Conservation (phyloP, 2,329 filamentous ascomycete species). For the Xylaria sp. region DNA sequence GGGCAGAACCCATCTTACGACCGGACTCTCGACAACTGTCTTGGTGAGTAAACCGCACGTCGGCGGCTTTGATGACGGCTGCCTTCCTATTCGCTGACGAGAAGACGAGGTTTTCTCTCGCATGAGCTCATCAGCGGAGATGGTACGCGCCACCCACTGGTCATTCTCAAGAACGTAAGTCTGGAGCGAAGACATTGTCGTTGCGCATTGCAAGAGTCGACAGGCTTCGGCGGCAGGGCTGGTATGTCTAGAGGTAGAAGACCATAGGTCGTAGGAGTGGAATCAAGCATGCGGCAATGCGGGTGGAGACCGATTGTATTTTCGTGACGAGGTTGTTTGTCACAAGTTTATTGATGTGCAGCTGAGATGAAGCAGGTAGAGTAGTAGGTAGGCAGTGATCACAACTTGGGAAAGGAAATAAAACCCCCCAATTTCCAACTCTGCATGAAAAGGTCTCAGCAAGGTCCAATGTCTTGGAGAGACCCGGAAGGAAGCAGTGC, state of each 20-base stretch:
- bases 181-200: slow-evolving; percentile 52
- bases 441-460: background rate
- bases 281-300: background rate
- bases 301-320: background rate
- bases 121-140: slow-evolving; percentile 43
- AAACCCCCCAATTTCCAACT: background rate
- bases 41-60: slow-evolving; percentile 74
- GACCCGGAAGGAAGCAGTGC: background rate
- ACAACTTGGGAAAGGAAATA: background rate
- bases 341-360: background rate
- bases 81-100: slow-evolving; percentile 36
- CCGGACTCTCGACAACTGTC: slow-evolving; percentile 76
- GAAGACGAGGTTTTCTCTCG: slow-evolving; percentile 38
- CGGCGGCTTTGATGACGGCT: slow-evolving; percentile 46
- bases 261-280: background rate
- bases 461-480: background rate
- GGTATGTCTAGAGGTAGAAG: too few relatives aligned
- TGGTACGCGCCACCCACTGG: slow-evolving; percentile 59
- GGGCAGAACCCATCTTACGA: slow-evolving; percentile 76
- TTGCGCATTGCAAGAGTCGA: background rate
- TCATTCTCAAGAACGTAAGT: slow-evolving; percentile 57
- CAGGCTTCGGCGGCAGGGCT: background rate
- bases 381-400: background rate
- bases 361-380: background rate
- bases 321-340: background rate